Base-by-base conservation (phyloP, 768 basidiomycete species). In the Psilocybe tampanensis region DNA sequence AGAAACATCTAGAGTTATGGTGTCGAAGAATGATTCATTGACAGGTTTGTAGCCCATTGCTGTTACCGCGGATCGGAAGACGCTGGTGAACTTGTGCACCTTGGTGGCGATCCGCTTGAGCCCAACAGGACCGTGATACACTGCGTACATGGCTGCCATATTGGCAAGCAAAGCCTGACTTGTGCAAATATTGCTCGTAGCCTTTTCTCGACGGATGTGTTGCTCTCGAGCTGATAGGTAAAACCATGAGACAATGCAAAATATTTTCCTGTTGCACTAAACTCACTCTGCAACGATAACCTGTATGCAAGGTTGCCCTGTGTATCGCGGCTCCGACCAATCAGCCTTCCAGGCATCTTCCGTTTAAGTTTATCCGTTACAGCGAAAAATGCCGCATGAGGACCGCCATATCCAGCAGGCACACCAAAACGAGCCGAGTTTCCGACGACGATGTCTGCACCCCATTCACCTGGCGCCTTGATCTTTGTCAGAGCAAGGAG, bases 141-240 rank as follows among this genome's bases (percentile, higher is more conserved):
- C 86, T 6, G 95, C 95, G 68, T 94, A 95, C 96, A 99, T 98
- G 33, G 95, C 95, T 18, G 97, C 94, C 94, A 98, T 98, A 74
- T 99, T 99, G 18, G 97, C 97, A 23, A 99, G 89, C 17, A 99
- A 85, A 0, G 94, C 97, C 74, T 99, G 95, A 63, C 92, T 93
- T 6, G 97, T 99, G 70, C 97, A 99, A 57, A 99, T 97, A 68
- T 98, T 98, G 68, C 92, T 95, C 3, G 97, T 99, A 0, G 97
- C 96, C 76, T 95, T 98, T 71, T 99, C 96, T 19, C 96, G 90
- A 57, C 96, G 90, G 61, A 98, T 97, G 67, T 97, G 95, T 73
- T 96, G 95, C 70, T 97, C 94, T 23, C 95, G 91, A 56, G 95
- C 94, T 96, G 56, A 13, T 43, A 55, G 52, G n/a, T 56, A 42